These are phyloP conservation scores for Fagopyrum tataricum DNA, from an alignment of 148 eudicot species.

Conservation along the genomic window DNA sequence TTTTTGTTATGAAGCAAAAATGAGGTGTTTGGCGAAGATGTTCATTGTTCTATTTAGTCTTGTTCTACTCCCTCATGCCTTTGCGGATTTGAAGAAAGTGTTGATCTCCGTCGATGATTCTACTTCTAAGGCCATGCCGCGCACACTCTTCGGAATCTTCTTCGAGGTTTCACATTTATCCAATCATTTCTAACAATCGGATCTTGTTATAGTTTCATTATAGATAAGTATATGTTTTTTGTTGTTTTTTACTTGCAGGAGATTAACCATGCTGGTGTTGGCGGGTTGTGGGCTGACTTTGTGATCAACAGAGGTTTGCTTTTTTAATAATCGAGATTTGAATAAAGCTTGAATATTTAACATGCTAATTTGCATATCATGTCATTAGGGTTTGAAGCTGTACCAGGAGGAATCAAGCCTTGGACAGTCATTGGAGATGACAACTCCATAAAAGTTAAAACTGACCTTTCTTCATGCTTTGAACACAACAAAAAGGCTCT, in stretches of 20 bases:
- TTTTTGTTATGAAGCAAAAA: no score
- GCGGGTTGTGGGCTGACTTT: slow-evolving; percentile 40
- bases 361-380: background rate
- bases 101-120: no score
- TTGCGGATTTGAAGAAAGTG: no score
- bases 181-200: no score
- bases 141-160: no score
- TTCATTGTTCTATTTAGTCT: no score
- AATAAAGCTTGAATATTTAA: background rate
- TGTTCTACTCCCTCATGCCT: no score
- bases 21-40: no score
- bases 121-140: no score
- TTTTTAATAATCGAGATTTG: background rate
- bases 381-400: slow-evolving; percentile 26
- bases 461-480: slow-evolving; percentile 31
- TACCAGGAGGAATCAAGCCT: slow-evolving; percentile 22
- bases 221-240: no score
- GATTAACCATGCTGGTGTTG: slow-evolving; percentile 41
- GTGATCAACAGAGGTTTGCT: slow-evolving; percentile 26
- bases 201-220: no score
- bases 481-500: slow-evolving; percentile 28
- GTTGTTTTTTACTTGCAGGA: slow-evolving; percentile 17
- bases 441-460: slow-evolving; percentile 13
- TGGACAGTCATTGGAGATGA: slow-evolving; percentile 34
- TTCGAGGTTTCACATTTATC: no score